Base-by-base conservation (phyloP, 1,284 basidiomycete genomes). In the Psilocybe mexicana region DNA sequence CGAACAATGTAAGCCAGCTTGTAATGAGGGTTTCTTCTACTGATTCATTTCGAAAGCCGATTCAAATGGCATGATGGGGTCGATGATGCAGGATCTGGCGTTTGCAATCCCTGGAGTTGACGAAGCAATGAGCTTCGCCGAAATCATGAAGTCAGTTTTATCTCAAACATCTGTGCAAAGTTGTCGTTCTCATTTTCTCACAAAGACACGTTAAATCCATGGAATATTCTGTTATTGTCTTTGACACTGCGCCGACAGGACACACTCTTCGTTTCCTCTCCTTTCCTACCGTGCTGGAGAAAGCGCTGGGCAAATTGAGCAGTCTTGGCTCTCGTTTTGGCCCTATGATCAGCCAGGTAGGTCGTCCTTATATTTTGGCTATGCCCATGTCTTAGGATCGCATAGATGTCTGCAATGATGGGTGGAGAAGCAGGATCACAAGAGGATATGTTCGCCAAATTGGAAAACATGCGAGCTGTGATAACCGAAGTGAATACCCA, bases 401-500 rank as follows among this genome's bases (percentile, higher is more conserved):
- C 11, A 30, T 28, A 95, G 86, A 96, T 98, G 91, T 92, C 92
- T 24, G 86, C 87, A 61, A 90, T 95, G 84, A 97, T 98, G 94
- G 94, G 96, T 38, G 94, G 93, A 8, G 87, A 83, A 76, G 89
- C 76, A 65, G 90, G 88, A 26, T 86, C 90, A 7, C 92, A 94
- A 66, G 95, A 98, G 73, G 96, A 98, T 73, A 96, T 98, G 94
- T 98, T 98, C 72, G 93, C 93, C 35, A 98, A 98, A 75, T 85
- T 99, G 7, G 96, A 99, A 66, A 89, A 88, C 42, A 99, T 99
- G 97, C 86, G 95, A 43, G 92, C 87, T 43, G 88, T 98, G 59
- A 99, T 99, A 69, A 98, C 94, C 25, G 97, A 99, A 74, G 96
- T 99, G 59, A 99, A 99, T 81, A 92, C 93, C 0, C 97, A 99